These are phyloP conservation scores for Immersiella caudata DNA, from an alignment of 495 filamentous ascomycete species.

Conservation along the genomic window DNA sequence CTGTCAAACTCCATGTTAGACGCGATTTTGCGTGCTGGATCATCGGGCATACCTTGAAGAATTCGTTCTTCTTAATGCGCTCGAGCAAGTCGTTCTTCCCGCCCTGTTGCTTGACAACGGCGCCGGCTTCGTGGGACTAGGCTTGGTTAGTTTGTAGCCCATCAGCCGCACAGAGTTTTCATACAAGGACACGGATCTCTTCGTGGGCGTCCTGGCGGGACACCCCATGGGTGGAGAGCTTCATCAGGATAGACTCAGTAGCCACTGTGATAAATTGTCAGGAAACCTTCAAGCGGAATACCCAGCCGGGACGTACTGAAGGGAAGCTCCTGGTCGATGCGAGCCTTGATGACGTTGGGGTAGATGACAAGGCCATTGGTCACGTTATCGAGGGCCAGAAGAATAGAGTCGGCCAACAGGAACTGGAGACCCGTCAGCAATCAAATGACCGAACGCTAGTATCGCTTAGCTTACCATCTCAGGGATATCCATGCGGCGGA, in stretches of 20 bases:
- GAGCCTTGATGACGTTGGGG: constrained; percentile 70
- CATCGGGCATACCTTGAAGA: constrained; percentile 60
- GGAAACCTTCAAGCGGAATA: background rate
- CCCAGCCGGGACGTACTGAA: constrained; percentile 55
- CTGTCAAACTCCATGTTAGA: constrained; percentile 3
- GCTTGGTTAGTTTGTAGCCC: background rate
- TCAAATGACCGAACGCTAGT: background rate
- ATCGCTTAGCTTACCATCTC: constrained; percentile 47
- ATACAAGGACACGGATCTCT: constrained; percentile 74
- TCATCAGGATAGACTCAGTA: constrained; percentile 88
- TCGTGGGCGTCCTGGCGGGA: constrained; percentile 93
- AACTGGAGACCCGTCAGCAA: constrained; percentile 45
- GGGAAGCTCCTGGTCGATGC: constrained; percentile 77
- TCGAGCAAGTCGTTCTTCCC: constrained; percentile 82
- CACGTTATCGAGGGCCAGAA: constrained; percentile 82
- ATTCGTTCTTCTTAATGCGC: constrained; percentile 70
- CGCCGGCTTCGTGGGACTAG: constrained; percentile 74
- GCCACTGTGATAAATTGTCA: constrained; percentile 49
- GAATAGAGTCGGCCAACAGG: constrained; percentile 79
- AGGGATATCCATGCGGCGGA: constrained; percentile 62
- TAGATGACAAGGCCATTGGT: constrained; percentile 83
- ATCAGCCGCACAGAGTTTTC: background rate
- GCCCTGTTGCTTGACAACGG: constrained; percentile 76
- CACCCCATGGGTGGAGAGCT: constrained; percentile 70
- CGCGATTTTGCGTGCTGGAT: background rate